These are phyloP conservation scores for Colletotrichum falcatum DNA, from an alignment of 2,329 filamentous ascomycete species.

Conservation along the genomic window DNA sequence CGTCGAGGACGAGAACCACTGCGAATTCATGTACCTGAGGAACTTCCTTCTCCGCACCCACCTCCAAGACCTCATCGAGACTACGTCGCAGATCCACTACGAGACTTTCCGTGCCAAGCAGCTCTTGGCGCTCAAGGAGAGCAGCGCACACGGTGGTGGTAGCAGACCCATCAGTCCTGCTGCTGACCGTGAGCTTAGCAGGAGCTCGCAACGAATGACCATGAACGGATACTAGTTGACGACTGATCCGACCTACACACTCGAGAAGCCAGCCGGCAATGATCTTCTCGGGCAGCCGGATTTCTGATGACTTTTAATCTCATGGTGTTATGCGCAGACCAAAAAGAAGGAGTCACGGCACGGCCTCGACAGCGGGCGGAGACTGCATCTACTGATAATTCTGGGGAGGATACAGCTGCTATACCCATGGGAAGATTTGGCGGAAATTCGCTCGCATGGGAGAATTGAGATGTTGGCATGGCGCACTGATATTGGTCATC, in stretches of 20 bases:
- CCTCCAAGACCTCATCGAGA: conserved; percentile 98
- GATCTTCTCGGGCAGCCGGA: conserved; percentile 35
- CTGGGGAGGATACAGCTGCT: conserved; percentile 12
- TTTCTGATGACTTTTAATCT: conserved; percentile 40
- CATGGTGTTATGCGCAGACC: conserved; percentile 41
- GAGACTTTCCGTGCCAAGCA: conserved; percentile 99
- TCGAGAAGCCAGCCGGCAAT: conserved; percentile 37
- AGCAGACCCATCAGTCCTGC: conserved; percentile 96
- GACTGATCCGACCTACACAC: conserved; percentile 21
- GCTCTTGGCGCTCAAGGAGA: conserved; percentile 97
- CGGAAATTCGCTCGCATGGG: conserved; percentile 21
- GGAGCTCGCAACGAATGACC: conserved; percentile 95
- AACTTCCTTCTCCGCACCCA: conserved; percentile 99
- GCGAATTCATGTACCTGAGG: conserved; percentile 98
- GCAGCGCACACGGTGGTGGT: conserved; percentile 83
- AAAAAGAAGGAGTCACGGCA: conserved; percentile 34
- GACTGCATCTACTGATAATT: conserved; percentile 31
- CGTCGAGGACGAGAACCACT: conserved; percentile 99
- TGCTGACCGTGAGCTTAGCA: conserved; percentile 94
- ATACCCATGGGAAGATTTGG: conserved; percentile 20
- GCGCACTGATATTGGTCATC: conserved; percentile 36
- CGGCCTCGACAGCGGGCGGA: conserved; percentile 28
- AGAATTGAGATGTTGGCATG: conserved; percentile 27
- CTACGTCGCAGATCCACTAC: conserved; percentile 99
- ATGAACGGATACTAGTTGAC: conserved; percentile 94